phyloP scores from a whole-genome alignment of 169 alveolate species.

The Plasmodium yoelii region DNA sequence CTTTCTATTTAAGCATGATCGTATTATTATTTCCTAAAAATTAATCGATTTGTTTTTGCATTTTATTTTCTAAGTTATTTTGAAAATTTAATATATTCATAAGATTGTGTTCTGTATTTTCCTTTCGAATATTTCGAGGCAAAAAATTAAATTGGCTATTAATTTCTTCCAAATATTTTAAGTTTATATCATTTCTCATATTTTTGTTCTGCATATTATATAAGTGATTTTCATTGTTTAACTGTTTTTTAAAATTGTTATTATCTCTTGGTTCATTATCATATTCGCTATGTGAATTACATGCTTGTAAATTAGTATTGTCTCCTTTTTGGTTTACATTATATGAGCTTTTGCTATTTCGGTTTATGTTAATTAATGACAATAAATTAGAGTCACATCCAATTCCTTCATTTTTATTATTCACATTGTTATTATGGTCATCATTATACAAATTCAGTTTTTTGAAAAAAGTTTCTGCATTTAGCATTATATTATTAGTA shows the following conservation, averaged over 20 bases:
- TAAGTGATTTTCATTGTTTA: slow-evolving; percentile 23
- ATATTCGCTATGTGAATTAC: neutral
- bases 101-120: slow-evolving; percentile 1
- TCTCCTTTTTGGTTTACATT: neutral
- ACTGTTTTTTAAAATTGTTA: slow-evolving; percentile 20
- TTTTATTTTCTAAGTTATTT: slow-evolving; percentile 37
- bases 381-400: slow-evolving; percentile 22
- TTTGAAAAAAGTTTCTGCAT: slow-evolving; percentile 3
- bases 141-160: slow-evolving; percentile 39
- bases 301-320: neutral
- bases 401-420: neutral
- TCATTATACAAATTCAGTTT: slow-evolving; percentile 27
- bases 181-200: slow-evolving; percentile 24
- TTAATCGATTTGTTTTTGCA: slow-evolving; percentile 18
- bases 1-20: too few relatives aligned
- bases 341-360: slow-evolving; percentile 6
- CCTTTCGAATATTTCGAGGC: slow-evolving; percentile 18
- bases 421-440: neutral
- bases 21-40: slow-evolving; percentile 19
- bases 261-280: slow-evolving; percentile 1
- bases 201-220: slow-evolving; percentile 9
- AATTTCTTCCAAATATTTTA: slow-evolving; percentile 45
- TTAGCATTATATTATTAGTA: neutral
- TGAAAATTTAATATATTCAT: slow-evolving; percentile 27
- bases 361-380: slow-evolving; percentile 23